A percentile compares a stretch with the other conserved stretches of the same genome.
phyloP scores from a whole-genome alignment of 345 rosid genomes.

The Rhodamnia argentea region DNA sequence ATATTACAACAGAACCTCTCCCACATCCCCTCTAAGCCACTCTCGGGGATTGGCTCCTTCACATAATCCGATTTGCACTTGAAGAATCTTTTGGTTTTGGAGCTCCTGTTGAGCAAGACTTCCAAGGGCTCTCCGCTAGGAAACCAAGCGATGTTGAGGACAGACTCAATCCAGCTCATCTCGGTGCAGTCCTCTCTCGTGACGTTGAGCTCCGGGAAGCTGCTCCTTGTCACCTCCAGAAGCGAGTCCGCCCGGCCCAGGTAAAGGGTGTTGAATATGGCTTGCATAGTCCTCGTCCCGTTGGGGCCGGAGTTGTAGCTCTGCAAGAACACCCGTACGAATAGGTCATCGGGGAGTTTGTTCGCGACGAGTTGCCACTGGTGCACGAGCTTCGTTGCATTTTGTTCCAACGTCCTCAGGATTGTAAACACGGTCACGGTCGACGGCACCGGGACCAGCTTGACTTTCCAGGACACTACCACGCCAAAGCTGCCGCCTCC shows the following conservation, averaged over 20 bases:
- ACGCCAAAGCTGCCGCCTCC: constrained; percentile 1
- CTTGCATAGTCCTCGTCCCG: constrained; percentile 1
- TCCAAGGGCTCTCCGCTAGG: constrained; percentile 5
- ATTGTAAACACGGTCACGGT: background rate
- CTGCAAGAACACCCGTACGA: background rate
- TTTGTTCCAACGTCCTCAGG: background rate
- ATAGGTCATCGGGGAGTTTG: background rate
- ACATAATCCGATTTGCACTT: constrained; percentile 27
- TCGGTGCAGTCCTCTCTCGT: constrained; percentile 19
- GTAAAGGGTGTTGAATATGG: constrained; percentile 20
- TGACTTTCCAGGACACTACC: background rate
- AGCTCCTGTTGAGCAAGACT: background rate
- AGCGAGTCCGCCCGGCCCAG: constrained; percentile 18
- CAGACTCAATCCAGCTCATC: constrained; percentile 38
- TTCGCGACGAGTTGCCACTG: background rate
- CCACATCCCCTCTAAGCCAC: constrained; percentile 11
- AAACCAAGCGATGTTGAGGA: constrained; percentile 7
- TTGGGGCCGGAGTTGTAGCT: background rate
- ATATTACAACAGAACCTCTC: too few relatives aligned
- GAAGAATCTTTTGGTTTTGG: background rate
- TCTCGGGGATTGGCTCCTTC: constrained; percentile 13
- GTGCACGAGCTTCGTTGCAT: background rate
- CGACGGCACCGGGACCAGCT: background rate
- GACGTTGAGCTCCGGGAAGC: constrained; percentile 32
- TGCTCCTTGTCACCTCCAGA: background rate